Conservation (phyloP, 2,329 filamentous ascomycete genomes). For the Kalmusia sp. region DNA sequence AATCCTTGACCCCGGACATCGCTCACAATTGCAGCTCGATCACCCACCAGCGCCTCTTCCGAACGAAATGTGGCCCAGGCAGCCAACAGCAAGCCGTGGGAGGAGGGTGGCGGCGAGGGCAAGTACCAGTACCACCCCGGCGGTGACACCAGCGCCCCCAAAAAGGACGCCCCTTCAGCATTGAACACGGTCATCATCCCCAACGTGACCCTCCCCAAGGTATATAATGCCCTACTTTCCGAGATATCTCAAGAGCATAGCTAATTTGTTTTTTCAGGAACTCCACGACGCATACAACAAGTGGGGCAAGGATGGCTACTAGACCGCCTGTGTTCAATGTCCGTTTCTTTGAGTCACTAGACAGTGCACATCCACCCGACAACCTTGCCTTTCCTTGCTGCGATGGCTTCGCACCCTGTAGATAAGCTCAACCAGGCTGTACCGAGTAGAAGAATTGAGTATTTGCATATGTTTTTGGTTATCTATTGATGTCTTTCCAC, state of each 20-base stretch:
- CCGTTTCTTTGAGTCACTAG: constrained; percentile 18
- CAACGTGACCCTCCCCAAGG: constrained; percentile 88
- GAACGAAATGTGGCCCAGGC: constrained; percentile 79
- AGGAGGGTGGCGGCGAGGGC: constrained; percentile 64
- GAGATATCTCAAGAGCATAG: not conserved
- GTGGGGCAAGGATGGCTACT: constrained; percentile 96
- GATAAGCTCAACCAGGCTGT: constrained; percentile 19
- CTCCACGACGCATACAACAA: constrained; percentile 99
- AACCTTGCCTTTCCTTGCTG: constrained; percentile 15
- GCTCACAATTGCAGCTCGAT: constrained; percentile 65
- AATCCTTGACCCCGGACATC: constrained; percentile 5
- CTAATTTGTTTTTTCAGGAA: constrained; percentile 62
- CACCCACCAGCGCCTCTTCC: constrained; percentile 84
- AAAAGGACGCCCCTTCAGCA: constrained; percentile 91
- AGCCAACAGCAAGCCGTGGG: constrained; percentile 88
- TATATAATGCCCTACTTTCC: constrained; percentile 7
- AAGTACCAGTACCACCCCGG: constrained; percentile 76
- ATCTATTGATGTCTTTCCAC: not conserved
- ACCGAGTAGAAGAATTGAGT: constrained; percentile 20
- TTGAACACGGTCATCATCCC: constrained; percentile 95
- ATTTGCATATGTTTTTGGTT: not conserved
- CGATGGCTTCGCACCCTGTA: constrained; percentile 16
- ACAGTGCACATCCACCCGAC: constrained; percentile 16
- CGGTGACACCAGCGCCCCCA: constrained; percentile 76
- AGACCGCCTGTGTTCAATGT: constrained; percentile 10